Evolutionary conservation across 2,329 filamentous ascomycete species (phyloP), one percentile per base, ranked within the genome.

Genomic region (Cytospora mali): DNA sequence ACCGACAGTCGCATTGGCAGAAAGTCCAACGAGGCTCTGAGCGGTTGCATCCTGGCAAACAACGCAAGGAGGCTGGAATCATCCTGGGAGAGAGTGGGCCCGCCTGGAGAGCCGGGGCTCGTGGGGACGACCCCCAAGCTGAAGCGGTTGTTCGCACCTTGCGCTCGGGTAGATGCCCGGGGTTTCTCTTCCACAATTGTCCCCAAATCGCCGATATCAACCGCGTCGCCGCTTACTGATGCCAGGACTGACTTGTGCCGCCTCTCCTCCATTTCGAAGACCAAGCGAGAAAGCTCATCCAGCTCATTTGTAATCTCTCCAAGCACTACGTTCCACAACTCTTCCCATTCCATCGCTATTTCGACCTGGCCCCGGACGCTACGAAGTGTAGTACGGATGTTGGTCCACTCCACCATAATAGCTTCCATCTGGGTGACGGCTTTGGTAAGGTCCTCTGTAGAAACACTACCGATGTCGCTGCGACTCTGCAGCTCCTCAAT

Each of bases 261-360:
- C 67, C 93, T 90, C 77, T 98, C 95, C 75, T 99, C 95, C 93
- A 98, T 97, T 75, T 98, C 93, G 71, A 98, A 98, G 31, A 98
- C 91, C 54, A 97, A 79, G 46, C 90, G 84, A 70, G 85, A 69
- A 2, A 76, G 69, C 23, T 93, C 74, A 55, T 75, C 74, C 73
- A 87, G 88, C 76, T 99, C 95, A 66, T 89, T 87, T 58, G 93
- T 91, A 65, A 98, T 97, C 73, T 98, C 94, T 51, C 93, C 94
- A 3, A 99, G 81, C 3, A 98, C 94, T 67, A 85, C 92, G 69
- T 92, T 92, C 94, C 95, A 98, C 39, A 99, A 81, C 76, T 98
- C 93, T 75, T 97, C 93, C 94, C 94, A 99, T 73, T 99, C 95
- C 93, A 98, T 96, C 53, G 95, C 95, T 63, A 97, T 88, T 75